Conservation (phyloP, 192 early-diverging fungal species). For the Backusella australiensis region DNA sequence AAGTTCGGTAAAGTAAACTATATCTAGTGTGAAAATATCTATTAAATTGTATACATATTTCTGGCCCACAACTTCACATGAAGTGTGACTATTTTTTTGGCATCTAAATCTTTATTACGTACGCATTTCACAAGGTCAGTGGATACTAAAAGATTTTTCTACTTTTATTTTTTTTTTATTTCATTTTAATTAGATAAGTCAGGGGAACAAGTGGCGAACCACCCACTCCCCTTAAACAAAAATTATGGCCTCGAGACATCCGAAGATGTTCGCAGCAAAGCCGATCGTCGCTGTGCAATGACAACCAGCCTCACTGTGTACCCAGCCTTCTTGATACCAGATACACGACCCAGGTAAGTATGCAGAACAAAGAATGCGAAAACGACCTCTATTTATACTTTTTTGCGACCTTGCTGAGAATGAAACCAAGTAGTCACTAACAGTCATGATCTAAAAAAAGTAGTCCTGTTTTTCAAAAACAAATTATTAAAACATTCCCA, state of each 20-base stretch:
- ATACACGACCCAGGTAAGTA: slow-evolving; percentile 33
- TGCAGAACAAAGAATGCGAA: slow-evolving; percentile 13
- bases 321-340: slow-evolving; percentile 18
- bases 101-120: too few relatives aligned
- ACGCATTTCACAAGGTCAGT: neutral
- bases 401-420: neutral
- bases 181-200: slow-evolving; percentile 12
- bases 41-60: too few relatives aligned
- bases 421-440: neutral
- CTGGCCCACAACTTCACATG: neutral
- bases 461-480: neutral
- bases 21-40: too few relatives aligned
- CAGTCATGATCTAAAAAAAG: neutral
- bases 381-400: slow-evolving; percentile 14
- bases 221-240: slow-evolving; percentile 23
- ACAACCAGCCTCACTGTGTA: slow-evolving; percentile 20
- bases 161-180: neutral
- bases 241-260: slow-evolving; percentile 32
- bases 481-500: neutral
- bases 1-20: too few relatives aligned
- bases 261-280: slow-evolving; percentile 27
- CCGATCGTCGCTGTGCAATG: slow-evolving; percentile 30
- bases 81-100: neutral
- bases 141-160: neutral
- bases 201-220: slow-evolving; percentile 21